A percentile compares a stretch with the other conserved stretches of the same genome.
Evolutionary conservation across 2,329 filamentous ascomycete species (phyloP).

Genomic region (Colletotrichum viniferum): DNA sequence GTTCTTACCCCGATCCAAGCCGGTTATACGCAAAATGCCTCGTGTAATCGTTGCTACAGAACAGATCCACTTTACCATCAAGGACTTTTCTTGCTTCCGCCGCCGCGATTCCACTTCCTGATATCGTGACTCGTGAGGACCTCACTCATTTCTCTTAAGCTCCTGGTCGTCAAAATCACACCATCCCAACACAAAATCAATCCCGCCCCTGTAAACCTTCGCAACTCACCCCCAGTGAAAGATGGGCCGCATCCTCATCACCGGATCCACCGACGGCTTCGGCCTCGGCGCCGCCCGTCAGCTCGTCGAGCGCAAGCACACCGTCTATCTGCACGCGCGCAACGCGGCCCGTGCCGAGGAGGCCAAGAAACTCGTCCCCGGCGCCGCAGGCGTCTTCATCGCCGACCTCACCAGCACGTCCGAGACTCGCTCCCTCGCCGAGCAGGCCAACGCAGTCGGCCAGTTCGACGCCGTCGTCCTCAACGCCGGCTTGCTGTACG

Average conservation of each 20-base stretch:
- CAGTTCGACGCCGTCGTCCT: slow-evolving; percentile 25
- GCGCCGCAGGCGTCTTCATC: slow-evolving; percentile 22
- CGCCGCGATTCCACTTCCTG: not conserved
- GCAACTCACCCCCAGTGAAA: not conserved
- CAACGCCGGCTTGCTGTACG: slow-evolving; percentile 24
- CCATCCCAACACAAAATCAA: not conserved
- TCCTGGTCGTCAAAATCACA: not conserved
- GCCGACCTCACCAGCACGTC: slow-evolving; percentile 24
- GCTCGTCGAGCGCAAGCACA: slow-evolving; percentile 24
- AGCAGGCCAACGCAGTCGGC: slow-evolving; percentile 25
- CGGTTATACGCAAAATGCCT: not conserved
- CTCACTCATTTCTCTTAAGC: not conserved
- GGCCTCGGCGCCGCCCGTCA: slow-evolving; percentile 27
- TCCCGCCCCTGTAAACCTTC: not conserved
- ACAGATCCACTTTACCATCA: not conserved
- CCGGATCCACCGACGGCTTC: slow-evolving; percentile 28
- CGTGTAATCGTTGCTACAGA: not conserved
- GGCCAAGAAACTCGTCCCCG: slow-evolving; percentile 17
- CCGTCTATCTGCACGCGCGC: slow-evolving; percentile 27
- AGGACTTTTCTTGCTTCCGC: not conserved
- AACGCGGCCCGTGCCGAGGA: slow-evolving; percentile 24
- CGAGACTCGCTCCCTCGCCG: slow-evolving; percentile 25
- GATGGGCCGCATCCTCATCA: slow-evolving; percentile 29
- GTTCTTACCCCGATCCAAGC: not conserved
- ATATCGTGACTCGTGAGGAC: not conserved